phyloP scores from a whole-genome alignment of 2,329 filamentous ascomycete species.

The Cryphonectria parasitica region DNA sequence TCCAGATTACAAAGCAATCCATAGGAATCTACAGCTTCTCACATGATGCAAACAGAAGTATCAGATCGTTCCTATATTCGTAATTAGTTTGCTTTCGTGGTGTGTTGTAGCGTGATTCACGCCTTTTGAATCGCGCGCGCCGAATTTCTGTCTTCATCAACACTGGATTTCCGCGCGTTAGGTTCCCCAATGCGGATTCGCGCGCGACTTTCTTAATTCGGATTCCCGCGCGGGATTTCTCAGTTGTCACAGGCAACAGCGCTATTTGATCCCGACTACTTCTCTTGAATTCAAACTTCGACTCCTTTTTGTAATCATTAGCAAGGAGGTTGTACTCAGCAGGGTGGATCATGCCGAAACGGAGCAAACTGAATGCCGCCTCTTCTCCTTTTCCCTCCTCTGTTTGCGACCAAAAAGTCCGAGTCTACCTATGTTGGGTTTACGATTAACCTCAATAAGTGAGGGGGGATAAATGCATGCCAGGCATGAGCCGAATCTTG shows the following conservation, averaged over 20 bases:
- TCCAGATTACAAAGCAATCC: neutral
- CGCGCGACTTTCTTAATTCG: constrained; percentile 1
- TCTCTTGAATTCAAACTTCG: neutral
- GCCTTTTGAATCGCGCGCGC: too few species aligned
- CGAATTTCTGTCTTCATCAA: too few species aligned
- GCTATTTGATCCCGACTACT: neutral
- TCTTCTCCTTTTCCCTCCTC: too few species aligned
- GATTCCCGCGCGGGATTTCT: neutral
- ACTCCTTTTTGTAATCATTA: neutral
- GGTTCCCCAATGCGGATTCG: neutral
- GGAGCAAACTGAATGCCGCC: neutral
- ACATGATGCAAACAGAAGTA: neutral
- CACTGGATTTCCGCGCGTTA: neutral
- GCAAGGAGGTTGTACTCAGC: neutral
- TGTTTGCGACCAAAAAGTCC: too few species aligned
- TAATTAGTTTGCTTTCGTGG: too few species aligned
- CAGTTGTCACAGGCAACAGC: neutral
- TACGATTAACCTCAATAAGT: neutral
- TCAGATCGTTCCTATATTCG: neutral
- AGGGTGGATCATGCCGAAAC: neutral
- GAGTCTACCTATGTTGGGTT: too few species aligned
- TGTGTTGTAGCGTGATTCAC: too few species aligned
- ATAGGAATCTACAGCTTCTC: neutral
- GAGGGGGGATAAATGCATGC: too few species aligned
- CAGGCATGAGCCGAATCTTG: too few species aligned